Base-by-base conservation (phyloP, 2,329 filamentous ascomycete species). In the Fusarium phyllophilum region DNA sequence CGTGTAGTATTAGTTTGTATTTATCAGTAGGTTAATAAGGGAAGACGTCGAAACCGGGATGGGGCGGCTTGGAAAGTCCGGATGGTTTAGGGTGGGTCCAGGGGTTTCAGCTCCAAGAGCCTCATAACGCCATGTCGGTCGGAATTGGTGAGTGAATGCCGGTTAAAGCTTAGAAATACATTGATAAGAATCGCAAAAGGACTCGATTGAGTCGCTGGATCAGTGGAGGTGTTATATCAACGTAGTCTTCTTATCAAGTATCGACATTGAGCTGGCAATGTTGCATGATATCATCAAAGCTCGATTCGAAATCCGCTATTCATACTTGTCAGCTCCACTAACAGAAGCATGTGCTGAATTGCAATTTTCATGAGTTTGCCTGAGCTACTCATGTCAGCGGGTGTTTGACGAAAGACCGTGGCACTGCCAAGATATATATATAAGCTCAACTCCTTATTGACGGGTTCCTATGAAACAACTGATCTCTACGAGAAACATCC, bases 1-100 rank as follows among this genome's bases (percentile, higher is more conserved):
- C 8, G 33, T n/a, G 20, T 52, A 20, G 38, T 54, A 44, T 70
- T 66, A 49, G 22, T 56, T 38, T 61, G 29, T 67, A 36, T 36
- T 48, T 58, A 58, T 36, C 24, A 49, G 33, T 29, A 14, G 22
- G 24, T 46, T 26, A 46, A 29, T 34, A 29, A 46, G 54, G 39
- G 60, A 59, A 45, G 65, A 66, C 48, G 60, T 70, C 52, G 42
- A 65, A 52, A 68, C 72, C 68, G 62, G 42, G 68, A 38, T 66
- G 41, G 60, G 44, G 22, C 46, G 24, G 24, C 31, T 33, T 36
- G 55, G 59, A 76, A 76, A 75, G 44, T 69, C 64, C 64, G 74
- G 6, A 46, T 56, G 71, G 5, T 61, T 36, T 24, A 45, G 38
- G 41, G 67, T 70, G 66, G 67, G 59, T 49, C 66, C 55, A 49